Base-by-base conservation (phyloP, 345 rosid species). In the Salix arbutifolia region DNA sequence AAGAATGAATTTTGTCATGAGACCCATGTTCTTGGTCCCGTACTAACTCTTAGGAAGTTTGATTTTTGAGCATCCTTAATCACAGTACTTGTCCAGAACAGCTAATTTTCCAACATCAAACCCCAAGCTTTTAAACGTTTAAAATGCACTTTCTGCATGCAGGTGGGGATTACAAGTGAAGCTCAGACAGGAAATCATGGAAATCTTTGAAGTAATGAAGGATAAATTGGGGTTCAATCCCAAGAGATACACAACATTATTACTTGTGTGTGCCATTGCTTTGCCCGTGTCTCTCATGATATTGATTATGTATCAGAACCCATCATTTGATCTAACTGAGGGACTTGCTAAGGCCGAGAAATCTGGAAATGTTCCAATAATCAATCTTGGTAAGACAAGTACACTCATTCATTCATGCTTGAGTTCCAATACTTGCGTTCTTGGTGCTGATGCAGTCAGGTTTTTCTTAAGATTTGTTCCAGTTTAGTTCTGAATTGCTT, bases 161-260 rank as follows among this genome's bases (percentile, higher is more conserved):
- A 33, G 60, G 70, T 44, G 16, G 42, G 44, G 38, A 44, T 28
- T 62, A 6, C 64, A 9, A 23, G 64, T 58, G 64, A 58, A 58
- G 64, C 16, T 23, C 64, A 9, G 28, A 58, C 28, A n/a, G 25
- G n/a, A 75, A 12, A 52, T 61, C 65, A 75, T 75, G 78, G 72
- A 53, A 26, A 67, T 23, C 25, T 48, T 65, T 65, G 30, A 74
- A 30, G 31, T 74, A 25, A 25, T 2, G 50, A 75, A 53, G 60
- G 52, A 67, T 23, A 67, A 25, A 44, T 37, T 56, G 25, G 78
- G 78, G 8, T 26, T 8, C 3, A 66, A 50, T 75, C 37, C 65
- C 26, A 37, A 53, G 37, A 67, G 37, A 67, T 66, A 50, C 66
- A 52, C 53, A 52, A 35, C 66, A 8, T 35, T 31, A 28, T 33